These are phyloP conservation scores for Blastobotrys proliferans DNA, from an alignment of 1,139 yeast genomes.

Conservation along the genomic window DNA sequence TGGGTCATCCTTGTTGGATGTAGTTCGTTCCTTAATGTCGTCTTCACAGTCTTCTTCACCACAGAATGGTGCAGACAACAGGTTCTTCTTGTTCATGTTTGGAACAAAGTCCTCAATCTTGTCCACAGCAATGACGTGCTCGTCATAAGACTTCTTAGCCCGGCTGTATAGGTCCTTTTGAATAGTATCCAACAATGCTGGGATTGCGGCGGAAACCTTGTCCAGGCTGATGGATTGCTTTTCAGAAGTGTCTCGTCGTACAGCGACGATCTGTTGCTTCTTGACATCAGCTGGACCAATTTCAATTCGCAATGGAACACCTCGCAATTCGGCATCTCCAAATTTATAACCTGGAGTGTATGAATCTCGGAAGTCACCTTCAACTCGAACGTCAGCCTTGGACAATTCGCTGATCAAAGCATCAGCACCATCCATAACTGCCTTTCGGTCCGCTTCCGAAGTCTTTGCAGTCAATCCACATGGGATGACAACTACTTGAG, in stretches of 20 bases:
- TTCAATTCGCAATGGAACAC: conserved; percentile 90
- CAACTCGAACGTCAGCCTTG: conserved; percentile 55
- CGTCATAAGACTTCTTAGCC: conserved; percentile 80
- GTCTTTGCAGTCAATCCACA: conserved; percentile 92
- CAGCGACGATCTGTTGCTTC: conserved; percentile 75
- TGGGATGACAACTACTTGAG: conserved; percentile 88
- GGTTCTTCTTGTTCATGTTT: conserved; percentile 84
- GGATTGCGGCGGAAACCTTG: conserved; percentile 63
- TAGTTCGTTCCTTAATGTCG: conserved; percentile 89
- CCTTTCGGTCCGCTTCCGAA: conserved; percentile 64
- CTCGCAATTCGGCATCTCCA: conserved; percentile 95
- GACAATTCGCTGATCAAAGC: conserved; percentile 39
- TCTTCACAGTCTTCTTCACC: conserved; percentile 94
- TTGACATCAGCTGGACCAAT: conserved; percentile 94
- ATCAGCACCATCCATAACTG: conserved; percentile 66
- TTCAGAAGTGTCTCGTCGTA: conserved; percentile 85
- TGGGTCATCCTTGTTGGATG: conserved; percentile 74
- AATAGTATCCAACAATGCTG: conserved; percentile 73
- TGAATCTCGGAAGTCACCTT: conserved; percentile 86
- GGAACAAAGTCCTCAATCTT: conserved; percentile 94
- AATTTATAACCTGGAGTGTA: conserved; percentile 99
- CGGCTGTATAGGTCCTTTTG: conserved; percentile 68
- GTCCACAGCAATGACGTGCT: conserved; percentile 73
- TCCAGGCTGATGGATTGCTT: conserved; percentile 64
- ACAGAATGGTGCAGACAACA: conserved; percentile 96